Evolutionary conservation across 805 yeast species (phyloP).

Genomic region (Zygotorulaspora sp.): DNA sequence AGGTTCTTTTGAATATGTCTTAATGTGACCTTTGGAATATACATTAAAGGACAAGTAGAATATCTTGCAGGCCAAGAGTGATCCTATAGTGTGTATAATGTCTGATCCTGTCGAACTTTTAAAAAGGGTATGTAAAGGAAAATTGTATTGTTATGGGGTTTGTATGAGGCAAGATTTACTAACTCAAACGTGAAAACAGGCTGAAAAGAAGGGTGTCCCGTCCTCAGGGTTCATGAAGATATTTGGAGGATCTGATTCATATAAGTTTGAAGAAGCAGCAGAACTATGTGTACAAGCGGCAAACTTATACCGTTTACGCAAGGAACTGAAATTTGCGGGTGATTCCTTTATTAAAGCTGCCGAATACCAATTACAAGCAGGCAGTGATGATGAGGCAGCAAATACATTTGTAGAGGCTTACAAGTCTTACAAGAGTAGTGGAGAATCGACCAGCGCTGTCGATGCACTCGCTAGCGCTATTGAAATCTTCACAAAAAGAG

Average conservation of each 20-base stretch:
- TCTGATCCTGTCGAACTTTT: slow-evolving; percentile 45
- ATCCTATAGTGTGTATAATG: too few relatives aligned
- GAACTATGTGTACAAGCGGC: slow-evolving; percentile 91
- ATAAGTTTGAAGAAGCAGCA: slow-evolving; percentile 83
- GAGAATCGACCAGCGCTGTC: slow-evolving; percentile 69
- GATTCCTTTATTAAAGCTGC: slow-evolving; percentile 83
- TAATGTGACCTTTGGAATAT: too few relatives aligned
- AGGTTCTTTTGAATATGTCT: too few relatives aligned
- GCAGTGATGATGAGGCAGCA: slow-evolving; percentile 84
- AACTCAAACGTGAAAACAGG: slow-evolving; percentile 39
- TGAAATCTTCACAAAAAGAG: slow-evolving; percentile 77
- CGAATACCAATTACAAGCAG: slow-evolving; percentile 65
- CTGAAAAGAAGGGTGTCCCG: slow-evolving; percentile 65
- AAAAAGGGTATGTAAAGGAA: slow-evolving; percentile 34
- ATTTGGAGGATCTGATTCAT: slow-evolving; percentile 58
- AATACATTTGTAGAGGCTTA: slow-evolving; percentile 85
- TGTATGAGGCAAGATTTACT: too few relatives aligned
- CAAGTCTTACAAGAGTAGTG: slow-evolving; percentile 70
- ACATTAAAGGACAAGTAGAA: too few relatives aligned
- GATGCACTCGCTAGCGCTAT: slow-evolving; percentile 72
- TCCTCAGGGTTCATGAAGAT: slow-evolving; percentile 66
- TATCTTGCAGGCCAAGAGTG: too few relatives aligned
- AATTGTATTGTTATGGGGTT: too few relatives aligned
- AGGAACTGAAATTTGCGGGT: slow-evolving; percentile 74
- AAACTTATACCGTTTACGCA: slow-evolving; percentile 74